These are phyloP conservation scores for Phytophthora rubi DNA, from an alignment of 352 stramenopile species.

Conservation along the genomic window DNA sequence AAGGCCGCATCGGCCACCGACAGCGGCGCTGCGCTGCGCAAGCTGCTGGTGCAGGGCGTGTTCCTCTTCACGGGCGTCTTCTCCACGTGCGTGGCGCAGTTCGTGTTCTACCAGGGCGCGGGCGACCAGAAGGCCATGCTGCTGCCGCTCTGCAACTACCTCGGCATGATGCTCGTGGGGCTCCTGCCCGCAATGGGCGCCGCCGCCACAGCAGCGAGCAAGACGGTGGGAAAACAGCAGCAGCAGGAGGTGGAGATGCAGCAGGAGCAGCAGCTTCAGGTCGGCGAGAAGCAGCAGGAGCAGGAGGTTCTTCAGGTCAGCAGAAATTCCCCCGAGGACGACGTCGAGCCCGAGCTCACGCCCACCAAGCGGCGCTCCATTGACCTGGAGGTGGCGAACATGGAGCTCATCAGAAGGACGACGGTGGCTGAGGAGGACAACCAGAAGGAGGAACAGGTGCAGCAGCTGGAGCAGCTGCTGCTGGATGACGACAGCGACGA, in stretches of 20 bases:
- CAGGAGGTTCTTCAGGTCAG: constrained; percentile 2
- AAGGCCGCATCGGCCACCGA: constrained; percentile 1
- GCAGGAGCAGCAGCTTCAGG: not conserved
- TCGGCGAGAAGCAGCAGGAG: not conserved
- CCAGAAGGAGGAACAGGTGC: constrained; percentile 26
- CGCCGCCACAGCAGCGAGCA: not conserved
- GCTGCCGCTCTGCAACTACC: constrained; percentile 87
- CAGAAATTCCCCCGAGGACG: constrained; percentile 21
- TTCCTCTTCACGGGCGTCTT: constrained; percentile 87
- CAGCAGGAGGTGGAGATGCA: constrained; percentile 3
- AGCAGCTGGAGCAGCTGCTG: not conserved
- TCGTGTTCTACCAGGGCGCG: constrained; percentile 85
- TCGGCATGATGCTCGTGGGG: constrained; percentile 87
- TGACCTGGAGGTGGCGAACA: constrained; percentile 26
- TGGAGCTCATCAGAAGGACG: constrained; percentile 63
- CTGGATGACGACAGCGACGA: constrained; percentile 24
- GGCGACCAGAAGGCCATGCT: constrained; percentile 86
- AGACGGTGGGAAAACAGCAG: constrained; percentile 6
- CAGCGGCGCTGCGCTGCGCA: constrained; percentile 9
- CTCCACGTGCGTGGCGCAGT: constrained; percentile 86
- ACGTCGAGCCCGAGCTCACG: constrained; percentile 41
- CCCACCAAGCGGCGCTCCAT: constrained; percentile 13
- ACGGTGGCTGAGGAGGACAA: constrained; percentile 24
- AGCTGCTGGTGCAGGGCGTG: constrained; percentile 58
- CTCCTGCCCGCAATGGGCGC: constrained; percentile 51